A percentile compares a stretch with the other conserved stretches of the same genome.
phyloP scores from a whole-genome alignment of 371 early-diverging fungal genomes.

The Capillidium rhysosporum region DNA sequence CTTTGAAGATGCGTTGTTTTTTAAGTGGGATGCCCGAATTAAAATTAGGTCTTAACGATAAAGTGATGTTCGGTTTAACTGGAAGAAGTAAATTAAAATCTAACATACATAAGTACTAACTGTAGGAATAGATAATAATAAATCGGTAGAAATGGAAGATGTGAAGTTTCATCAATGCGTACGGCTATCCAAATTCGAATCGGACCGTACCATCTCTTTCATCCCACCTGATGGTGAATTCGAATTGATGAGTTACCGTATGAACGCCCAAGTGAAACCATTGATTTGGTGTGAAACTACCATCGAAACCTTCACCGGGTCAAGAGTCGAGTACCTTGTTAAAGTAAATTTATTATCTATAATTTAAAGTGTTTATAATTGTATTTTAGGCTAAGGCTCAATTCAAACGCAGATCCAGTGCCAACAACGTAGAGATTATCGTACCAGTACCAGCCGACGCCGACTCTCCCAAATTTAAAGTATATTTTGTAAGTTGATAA shows the following conservation, averaged over 20 bases:
- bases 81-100: constrained; percentile 43
- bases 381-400: constrained; percentile 66
- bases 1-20: constrained; percentile 90
- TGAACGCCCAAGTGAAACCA: constrained; percentile 88
- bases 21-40: constrained; percentile 98
- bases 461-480: constrained; percentile 91
- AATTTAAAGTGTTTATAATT: background rate
- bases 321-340: constrained; percentile 87
- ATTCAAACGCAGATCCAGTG: constrained; percentile 90
- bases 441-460: constrained; percentile 96
- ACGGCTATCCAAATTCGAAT: constrained; percentile 83
- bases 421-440: constrained; percentile 92
- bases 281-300: constrained; percentile 91
- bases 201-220: constrained; percentile 93
- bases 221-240: constrained; percentile 99
- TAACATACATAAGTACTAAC: background rate
- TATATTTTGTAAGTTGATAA: constrained; percentile 12
- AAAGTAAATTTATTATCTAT: constrained; percentile 23
- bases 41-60: constrained; percentile 92
- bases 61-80: constrained; percentile 91
- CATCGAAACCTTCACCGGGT: constrained; percentile 79
- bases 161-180: constrained; percentile 99
- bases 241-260: constrained; percentile 96
- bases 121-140: constrained; percentile 12
- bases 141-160: constrained; percentile 98